Conservation (phyloP, 2,329 filamentous ascomycete species). For the Clonostachys sp. region DNA sequence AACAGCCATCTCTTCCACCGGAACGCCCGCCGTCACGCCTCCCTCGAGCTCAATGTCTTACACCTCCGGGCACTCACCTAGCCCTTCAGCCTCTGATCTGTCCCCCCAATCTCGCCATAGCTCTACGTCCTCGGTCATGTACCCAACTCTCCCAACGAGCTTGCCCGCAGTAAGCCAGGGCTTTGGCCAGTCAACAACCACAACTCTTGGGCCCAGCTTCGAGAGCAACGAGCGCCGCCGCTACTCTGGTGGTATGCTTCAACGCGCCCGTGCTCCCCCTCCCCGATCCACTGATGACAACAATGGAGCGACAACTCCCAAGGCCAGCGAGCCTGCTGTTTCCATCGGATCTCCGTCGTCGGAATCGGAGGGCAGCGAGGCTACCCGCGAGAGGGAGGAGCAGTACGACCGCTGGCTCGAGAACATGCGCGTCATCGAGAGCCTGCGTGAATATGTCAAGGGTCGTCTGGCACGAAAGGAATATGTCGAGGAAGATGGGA, state of each 20-base stretch:
- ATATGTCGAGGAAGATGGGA: conserved; percentile 32
- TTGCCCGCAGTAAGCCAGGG: conserved; percentile 63
- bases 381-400: conserved; percentile 53
- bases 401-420: conserved; percentile 62
- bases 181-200: conserved; percentile 65
- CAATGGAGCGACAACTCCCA: conserved; percentile 36
- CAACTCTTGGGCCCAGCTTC: conserved; percentile 66
- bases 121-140: conserved; percentile 59
- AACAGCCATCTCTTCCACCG: conserved; percentile 54
- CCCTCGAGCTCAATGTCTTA: conserved; percentile 74
- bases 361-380: conserved; percentile 46
- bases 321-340: conserved; percentile 32
- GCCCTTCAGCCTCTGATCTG: conserved; percentile 65
- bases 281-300: conserved; percentile 21
- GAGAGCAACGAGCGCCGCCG: conserved; percentile 59
- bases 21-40: conserved; percentile 73
- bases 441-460: conserved; percentile 52
- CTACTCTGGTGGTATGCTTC: conserved; percentile 64
- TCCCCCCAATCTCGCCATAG: conserved; percentile 62
- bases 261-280: conserved; percentile 45
- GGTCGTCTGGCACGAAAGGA: conserved; percentile 52
- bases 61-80: conserved; percentile 71
- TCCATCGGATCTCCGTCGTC: conserved; percentile 50
- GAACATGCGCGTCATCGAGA: conserved; percentile 62
- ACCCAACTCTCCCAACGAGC: conserved; percentile 59